These are phyloP conservation scores for Echium plantagineum DNA, from an alignment of 257 asterid species.

Conservation along the genomic window DNA sequence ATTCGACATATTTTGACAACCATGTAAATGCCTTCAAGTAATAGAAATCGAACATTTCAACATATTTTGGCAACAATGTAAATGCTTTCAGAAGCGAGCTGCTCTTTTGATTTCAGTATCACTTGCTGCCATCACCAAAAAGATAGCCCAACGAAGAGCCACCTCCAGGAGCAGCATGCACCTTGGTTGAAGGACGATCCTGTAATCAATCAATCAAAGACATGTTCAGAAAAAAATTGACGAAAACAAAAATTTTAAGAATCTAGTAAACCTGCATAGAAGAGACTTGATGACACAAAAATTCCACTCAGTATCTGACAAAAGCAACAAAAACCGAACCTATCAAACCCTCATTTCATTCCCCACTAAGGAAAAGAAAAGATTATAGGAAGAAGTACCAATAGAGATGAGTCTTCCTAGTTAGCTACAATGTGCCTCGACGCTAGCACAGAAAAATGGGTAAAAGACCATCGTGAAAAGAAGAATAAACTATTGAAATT, in stretches of 20 bases:
- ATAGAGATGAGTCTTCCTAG: too few species aligned
- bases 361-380: too few species aligned
- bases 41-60: not conserved
- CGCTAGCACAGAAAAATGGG: too few species aligned
- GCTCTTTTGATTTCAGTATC: not conserved
- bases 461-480: too few species aligned
- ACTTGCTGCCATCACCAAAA: conserved; percentile 52
- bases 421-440: too few species aligned
- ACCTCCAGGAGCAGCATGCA: conserved; percentile 86
- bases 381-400: too few species aligned
- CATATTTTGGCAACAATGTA: not conserved
- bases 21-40: not conserved
- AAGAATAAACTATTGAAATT: too few species aligned
- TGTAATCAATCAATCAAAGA: conserved; percentile 8
- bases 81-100: not conserved
- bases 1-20: not conserved
- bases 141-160: conserved; percentile 59
- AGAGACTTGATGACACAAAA: not conserved
- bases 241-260: not conserved
- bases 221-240: not conserved
- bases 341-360: too few species aligned
- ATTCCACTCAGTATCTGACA: too few species aligned
- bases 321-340: too few species aligned
- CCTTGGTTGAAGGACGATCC: conserved; percentile 85
- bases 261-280: not conserved